A percentile compares a stretch with the other conserved stretches of the same genome.
These are phyloP conservation scores for Syzygium syzygioides DNA, from an alignment of 441 rosid genomes.

Conservation along the genomic window DNA sequence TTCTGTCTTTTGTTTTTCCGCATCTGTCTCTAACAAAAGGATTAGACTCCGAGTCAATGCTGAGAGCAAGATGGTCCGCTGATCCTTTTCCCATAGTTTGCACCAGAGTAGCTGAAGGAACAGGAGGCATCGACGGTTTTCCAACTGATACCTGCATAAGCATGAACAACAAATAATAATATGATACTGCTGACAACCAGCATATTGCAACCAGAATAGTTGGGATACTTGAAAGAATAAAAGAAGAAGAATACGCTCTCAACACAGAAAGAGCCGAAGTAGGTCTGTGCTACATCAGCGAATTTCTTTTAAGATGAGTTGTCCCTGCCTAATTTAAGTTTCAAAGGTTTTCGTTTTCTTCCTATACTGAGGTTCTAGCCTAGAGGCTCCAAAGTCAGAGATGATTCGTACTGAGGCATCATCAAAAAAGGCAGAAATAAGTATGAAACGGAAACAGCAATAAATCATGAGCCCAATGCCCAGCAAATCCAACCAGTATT, in stretches of 20 bases:
- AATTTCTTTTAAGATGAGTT: not conserved
- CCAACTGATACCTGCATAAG: constrained; percentile 47
- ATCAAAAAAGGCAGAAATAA: not conserved
- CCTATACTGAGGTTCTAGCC: not conserved
- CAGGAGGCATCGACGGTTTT: constrained; percentile 44
- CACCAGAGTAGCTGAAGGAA: constrained; percentile 66
- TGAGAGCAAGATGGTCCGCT: constrained; percentile 77
- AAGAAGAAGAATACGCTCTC: constrained; percentile 1
- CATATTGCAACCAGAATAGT: not conserved
- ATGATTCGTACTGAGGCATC: not conserved
- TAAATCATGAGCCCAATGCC: not conserved
- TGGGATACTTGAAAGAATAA: not conserved
- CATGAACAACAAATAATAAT: not conserved
- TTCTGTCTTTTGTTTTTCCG: no score
- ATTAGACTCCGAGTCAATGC: constrained; percentile 64
- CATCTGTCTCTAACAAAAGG: no score
- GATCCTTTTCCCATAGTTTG: constrained; percentile 85
- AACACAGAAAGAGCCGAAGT: not conserved
- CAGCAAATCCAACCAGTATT: not conserved
- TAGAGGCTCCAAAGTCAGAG: not conserved
- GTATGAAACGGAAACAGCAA: not conserved
- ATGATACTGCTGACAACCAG: not conserved
- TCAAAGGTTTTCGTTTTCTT: not conserved
- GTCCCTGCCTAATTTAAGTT: not conserved
- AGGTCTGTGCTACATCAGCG: not conserved